Conservation (phyloP, 495 filamentous ascomycete species). For the Venustampulla echinocandica region DNA sequence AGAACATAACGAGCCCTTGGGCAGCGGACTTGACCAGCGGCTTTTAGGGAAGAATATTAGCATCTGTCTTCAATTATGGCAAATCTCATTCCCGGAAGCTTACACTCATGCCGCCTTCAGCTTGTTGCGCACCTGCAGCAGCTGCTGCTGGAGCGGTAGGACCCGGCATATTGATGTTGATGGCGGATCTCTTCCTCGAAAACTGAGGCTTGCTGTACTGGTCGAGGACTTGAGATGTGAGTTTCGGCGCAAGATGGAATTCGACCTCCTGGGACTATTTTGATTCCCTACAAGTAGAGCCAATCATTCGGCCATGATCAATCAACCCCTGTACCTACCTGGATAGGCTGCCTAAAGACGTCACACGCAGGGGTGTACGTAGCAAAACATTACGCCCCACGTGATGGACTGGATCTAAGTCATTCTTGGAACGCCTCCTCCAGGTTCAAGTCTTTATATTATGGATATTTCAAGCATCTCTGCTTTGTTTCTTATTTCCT, state of each 20-base stretch:
- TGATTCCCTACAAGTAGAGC: too few species aligned
- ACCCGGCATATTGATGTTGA: conserved; percentile 20
- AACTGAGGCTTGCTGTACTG: neutral
- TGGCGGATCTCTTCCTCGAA: neutral
- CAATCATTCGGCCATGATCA: too few species aligned
- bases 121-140: conserved; percentile 12
- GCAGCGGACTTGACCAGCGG: conserved; percentile 45
- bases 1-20: conserved; percentile 62
- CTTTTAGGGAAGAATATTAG: conserved; percentile 28
- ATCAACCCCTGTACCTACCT: too few species aligned
- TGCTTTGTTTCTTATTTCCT: too few species aligned
- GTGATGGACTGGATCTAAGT: too few species aligned
- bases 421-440: too few species aligned
- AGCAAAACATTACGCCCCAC: too few species aligned
- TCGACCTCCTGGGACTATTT: too few species aligned
- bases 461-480: too few species aligned
- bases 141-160: conserved; percentile 20
- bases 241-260: neutral
- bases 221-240: conserved; percentile 3
- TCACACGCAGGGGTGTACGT: too few species aligned
- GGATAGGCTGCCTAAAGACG: too few species aligned
- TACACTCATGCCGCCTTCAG: conserved; percentile 20
- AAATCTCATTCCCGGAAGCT: neutral
- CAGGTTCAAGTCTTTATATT: too few species aligned
- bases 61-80: neutral